These are phyloP conservation scores for Ganoderma boninense DNA, from an alignment of 1,284 basidiomycete genomes.

Conservation along the genomic window DNA sequence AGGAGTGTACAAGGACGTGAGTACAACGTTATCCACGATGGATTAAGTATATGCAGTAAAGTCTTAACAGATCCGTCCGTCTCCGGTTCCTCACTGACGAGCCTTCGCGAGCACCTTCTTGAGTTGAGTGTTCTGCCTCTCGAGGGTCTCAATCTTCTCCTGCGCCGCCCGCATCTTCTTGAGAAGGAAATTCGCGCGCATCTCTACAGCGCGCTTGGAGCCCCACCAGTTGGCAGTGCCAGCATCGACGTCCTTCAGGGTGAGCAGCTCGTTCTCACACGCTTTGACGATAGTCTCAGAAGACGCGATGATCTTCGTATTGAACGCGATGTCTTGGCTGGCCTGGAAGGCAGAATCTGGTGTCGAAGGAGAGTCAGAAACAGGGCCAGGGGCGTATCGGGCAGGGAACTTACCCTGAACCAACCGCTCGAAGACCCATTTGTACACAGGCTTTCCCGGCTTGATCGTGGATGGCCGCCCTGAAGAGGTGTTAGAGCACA, in stretches of 20 bases:
- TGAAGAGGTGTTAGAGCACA: slow-evolving; percentile 38
- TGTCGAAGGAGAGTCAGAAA: neutral
- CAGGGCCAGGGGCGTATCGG: slow-evolving; percentile 5
- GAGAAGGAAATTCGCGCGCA: slow-evolving; percentile 74
- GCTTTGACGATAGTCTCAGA: slow-evolving; percentile 72
- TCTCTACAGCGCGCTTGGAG: slow-evolving; percentile 60
- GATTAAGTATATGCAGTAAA: slow-evolving; percentile 6
- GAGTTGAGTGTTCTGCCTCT: slow-evolving; percentile 74
- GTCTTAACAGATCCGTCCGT: neutral
- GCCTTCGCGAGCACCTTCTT: slow-evolving; percentile 57
- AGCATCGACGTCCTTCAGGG: slow-evolving; percentile 69
- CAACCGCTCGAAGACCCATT: slow-evolving; percentile 85
- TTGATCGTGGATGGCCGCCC: slow-evolving; percentile 87
- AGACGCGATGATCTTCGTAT: slow-evolving; percentile 74
- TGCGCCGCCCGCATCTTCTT: slow-evolving; percentile 79
- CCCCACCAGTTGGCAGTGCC: slow-evolving; percentile 55
- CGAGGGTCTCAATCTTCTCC: slow-evolving; percentile 71
- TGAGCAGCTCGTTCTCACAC: slow-evolving; percentile 81
- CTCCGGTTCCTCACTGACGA: neutral
- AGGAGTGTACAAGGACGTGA: neutral
- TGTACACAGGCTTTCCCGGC: slow-evolving; percentile 92
- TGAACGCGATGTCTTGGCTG: slow-evolving; percentile 83
- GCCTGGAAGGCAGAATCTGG: slow-evolving; percentile 85
- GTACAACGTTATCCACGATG: neutral
- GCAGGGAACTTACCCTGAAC: slow-evolving; percentile 66